Conservation (phyloP, 2,329 filamentous ascomycete genomes). For the Amylocarpus encephaloides region DNA sequence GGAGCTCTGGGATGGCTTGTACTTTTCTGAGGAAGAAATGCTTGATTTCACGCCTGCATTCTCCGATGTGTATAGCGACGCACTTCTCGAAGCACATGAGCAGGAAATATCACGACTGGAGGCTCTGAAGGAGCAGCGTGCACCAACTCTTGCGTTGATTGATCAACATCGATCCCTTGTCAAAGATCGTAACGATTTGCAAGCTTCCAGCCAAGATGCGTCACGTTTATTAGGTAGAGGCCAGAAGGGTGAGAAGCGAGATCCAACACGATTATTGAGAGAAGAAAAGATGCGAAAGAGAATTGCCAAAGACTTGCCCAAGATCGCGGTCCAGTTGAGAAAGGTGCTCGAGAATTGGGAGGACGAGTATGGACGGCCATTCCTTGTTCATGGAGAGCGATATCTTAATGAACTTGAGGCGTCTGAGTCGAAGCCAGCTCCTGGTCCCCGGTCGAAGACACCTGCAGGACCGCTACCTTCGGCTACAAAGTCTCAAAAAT, state of each 20-base stretch:
- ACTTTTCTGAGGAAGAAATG: conserved; percentile 98
- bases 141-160: conserved; percentile 73
- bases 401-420: conserved; percentile 81
- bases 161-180: conserved; percentile 79
- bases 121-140: conserved; percentile 76
- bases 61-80: conserved; percentile 94
- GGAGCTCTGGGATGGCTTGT: conserved; percentile 89
- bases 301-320: conserved; percentile 92
- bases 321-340: conserved; percentile 76
- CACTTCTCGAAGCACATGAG: conserved; percentile 89
- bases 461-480: conserved; percentile 56
- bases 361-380: conserved; percentile 87
- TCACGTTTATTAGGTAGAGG: conserved; percentile 88
- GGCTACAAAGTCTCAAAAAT: conserved; percentile 28
- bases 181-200: conserved; percentile 78
- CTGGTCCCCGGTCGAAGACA: conserved; percentile 67
- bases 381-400: conserved; percentile 84
- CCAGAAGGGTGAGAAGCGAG: conserved; percentile 87
- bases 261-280: conserved; percentile 85
- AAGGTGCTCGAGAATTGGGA: conserved; percentile 84
- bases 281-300: conserved; percentile 99
- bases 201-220: conserved; percentile 88
- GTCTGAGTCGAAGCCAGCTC: conserved; percentile 49
- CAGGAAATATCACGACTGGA: conserved; percentile 80
- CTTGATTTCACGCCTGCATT: conserved; percentile 95